A percentile compares a stretch with the other conserved stretches of the same genome.
phyloP scores from a whole-genome alignment of 78 protist genomes.

The Bigelowiella natans region DNA sequence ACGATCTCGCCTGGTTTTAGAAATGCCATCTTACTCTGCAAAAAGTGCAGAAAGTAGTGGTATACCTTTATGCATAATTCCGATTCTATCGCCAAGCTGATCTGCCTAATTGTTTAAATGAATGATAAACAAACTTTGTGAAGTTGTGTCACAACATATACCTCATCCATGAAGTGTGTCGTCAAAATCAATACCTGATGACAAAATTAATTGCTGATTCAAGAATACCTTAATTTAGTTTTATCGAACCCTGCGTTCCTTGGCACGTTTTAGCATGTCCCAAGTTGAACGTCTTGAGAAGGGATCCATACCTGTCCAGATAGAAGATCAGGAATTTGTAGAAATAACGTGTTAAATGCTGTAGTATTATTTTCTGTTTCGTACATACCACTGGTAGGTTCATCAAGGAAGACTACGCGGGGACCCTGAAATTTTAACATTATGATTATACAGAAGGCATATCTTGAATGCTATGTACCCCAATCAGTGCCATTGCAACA shows the following conservation, averaged over 20 bases:
- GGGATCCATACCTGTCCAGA: neutral
- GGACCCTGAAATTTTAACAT: no score
- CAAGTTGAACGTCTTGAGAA: neutral
- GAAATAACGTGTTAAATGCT: neutral
- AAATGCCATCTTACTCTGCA: neutral
- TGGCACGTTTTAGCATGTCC: neutral
- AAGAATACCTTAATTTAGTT: neutral
- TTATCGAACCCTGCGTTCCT: neutral
- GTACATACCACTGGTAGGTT: slow-evolving; percentile 2
- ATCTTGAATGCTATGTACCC: no score
- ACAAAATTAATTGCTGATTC: neutral
- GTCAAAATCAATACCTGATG: neutral
- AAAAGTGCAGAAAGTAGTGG: neutral
- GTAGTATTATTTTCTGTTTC: neutral
- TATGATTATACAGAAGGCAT: no score
- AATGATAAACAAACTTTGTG: neutral
- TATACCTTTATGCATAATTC: neutral
- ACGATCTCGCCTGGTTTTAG: neutral
- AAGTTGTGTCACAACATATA: no score
- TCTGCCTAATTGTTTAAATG: neutral
- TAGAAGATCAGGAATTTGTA: neutral
- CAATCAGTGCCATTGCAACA: slow-evolving; percentile 48
- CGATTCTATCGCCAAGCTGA: neutral
- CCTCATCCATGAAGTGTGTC: slow-evolving; percentile 2
- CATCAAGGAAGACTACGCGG: neutral